These are phyloP conservation scores for Epithemia pelagica DNA, from an alignment of 108 stramenopile genomes.

Conservation along the genomic window DNA sequence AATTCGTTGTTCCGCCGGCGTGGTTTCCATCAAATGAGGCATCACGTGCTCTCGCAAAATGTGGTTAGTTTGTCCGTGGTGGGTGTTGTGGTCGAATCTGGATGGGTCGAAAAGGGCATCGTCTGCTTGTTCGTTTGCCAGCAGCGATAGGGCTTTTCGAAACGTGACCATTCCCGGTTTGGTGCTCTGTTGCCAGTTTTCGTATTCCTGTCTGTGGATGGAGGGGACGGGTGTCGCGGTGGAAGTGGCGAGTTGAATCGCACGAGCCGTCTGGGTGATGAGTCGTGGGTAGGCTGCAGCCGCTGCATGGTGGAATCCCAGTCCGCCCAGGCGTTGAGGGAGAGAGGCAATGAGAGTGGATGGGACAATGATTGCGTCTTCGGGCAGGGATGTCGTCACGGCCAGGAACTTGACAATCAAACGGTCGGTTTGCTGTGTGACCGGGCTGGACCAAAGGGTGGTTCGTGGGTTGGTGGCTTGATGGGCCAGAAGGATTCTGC, in stretches of 20 bases:
- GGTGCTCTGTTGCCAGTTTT: background rate
- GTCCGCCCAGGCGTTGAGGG: background rate
- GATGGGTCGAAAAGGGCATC: background rate
- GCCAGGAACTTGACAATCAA: too few relatives aligned
- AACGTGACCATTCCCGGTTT: background rate
- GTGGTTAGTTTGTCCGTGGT: background rate
- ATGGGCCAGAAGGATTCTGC: background rate
- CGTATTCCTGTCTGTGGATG: background rate
- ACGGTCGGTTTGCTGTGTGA: too few relatives aligned
- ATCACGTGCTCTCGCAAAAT: background rate
- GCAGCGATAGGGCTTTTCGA: background rate
- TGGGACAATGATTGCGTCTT: background rate
- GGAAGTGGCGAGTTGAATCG: background rate
- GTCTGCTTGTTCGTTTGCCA: background rate
- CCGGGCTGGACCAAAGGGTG: too few relatives aligned
- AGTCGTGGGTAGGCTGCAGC: background rate
- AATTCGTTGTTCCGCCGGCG: background rate
- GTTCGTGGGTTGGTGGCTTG: background rate
- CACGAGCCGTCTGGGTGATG: background rate
- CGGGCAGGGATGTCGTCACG: background rate
- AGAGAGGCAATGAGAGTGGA: background rate
- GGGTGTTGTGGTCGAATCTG: too few relatives aligned
- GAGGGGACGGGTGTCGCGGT: background rate
- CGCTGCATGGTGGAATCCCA: background rate
- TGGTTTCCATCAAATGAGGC: background rate